Evolutionary conservation across 495 filamentous ascomycete genomes (phyloP).

Genomic region (Letharia lupina): DNA sequence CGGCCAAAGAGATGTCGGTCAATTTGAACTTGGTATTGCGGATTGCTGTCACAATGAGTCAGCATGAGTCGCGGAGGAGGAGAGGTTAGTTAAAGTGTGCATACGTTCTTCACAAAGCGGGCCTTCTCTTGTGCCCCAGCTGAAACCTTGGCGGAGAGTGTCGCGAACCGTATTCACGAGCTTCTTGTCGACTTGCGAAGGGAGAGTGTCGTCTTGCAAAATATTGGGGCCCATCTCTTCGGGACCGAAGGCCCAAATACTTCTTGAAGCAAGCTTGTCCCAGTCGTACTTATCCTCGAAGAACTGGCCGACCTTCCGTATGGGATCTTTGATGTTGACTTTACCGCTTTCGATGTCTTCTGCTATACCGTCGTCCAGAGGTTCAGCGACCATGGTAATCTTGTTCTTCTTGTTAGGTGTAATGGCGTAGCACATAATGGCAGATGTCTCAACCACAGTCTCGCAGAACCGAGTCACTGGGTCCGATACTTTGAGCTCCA

Average conservation of each 20-base stretch:
- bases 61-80: background rate
- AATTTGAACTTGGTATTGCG: conserved; percentile 93
- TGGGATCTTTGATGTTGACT: conserved; percentile 87
- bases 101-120: conserved; percentile 97
- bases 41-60: conserved; percentile 52
- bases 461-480: conserved; percentile 97
- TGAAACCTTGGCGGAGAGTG: conserved; percentile 88
- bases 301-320: conserved; percentile 87
- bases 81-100: conserved; percentile 32
- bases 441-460: conserved; percentile 94
- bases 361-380: conserved; percentile 86
- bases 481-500: conserved; percentile 98
- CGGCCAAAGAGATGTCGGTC: conserved; percentile 79
- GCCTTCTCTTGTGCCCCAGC: conserved; percentile 90
- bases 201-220: conserved; percentile 90
- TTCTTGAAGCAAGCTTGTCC: conserved; percentile 87
- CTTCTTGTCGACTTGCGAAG: conserved; percentile 82
- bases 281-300: conserved; percentile 97
- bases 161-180: conserved; percentile 80
- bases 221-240: conserved; percentile 95
- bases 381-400: conserved; percentile 96
- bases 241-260: conserved; percentile 98
- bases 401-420: conserved; percentile 99
- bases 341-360: conserved; percentile 88
- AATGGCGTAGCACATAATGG: conserved; percentile 94